Evolutionary conservation across 306 rosid species (phyloP).

Genomic region (Carpinus fangiana): DNA sequence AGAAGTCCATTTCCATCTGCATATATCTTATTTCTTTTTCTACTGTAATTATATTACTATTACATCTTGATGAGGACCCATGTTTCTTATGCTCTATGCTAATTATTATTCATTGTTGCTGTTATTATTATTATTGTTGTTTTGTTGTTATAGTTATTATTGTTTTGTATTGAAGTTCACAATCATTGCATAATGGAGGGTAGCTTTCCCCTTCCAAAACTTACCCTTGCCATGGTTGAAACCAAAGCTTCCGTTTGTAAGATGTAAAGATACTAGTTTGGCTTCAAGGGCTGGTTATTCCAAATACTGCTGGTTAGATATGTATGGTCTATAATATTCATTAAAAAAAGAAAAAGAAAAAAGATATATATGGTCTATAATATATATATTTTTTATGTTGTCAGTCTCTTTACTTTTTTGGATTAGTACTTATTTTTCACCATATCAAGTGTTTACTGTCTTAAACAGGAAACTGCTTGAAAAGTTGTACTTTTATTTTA

Average conservation of each 20-base stretch:
- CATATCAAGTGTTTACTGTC: background rate
- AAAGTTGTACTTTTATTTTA: background rate
- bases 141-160: background rate
- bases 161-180: background rate
- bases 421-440: background rate
- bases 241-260: background rate
- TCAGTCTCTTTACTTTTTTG: background rate
- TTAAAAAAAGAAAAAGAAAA: too few species aligned
- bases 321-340: background rate
- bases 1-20: background rate
- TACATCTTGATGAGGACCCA: background rate
- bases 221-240: background rate
- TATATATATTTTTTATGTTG: background rate
- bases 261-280: background rate
- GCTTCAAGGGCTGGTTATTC: background rate
- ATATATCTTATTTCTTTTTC: background rate
- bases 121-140: background rate
- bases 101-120: background rate
- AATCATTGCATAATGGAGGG: background rate
- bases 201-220: background rate
- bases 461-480: background rate
- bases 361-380: background rate
- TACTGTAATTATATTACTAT: background rate
- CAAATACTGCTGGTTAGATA: background rate
- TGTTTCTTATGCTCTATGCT: background rate